Conservation (phyloP, 768 basidiomycete species). For the Postia placenta region DNA sequence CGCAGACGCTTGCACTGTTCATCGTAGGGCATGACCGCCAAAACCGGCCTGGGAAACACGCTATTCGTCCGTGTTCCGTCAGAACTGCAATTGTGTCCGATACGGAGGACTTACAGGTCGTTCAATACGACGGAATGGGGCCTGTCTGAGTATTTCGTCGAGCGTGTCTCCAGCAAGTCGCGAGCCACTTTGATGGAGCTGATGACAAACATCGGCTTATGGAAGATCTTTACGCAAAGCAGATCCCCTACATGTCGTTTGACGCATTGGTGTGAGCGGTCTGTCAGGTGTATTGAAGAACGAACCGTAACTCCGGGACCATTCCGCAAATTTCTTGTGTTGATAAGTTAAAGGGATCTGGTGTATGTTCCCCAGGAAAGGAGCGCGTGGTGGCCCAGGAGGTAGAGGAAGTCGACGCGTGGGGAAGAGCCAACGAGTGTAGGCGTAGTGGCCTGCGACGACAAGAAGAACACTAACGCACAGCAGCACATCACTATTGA, state of each 20-base stretch:
- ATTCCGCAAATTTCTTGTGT: slow-evolving; percentile 21
- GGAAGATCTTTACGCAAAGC: slow-evolving; percentile 14
- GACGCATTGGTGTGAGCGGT: slow-evolving; percentile 24
- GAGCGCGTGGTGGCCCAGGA: slow-evolving; percentile 25
- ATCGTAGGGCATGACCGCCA: slow-evolving; percentile 16
- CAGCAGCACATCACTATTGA: too few relatives aligned
- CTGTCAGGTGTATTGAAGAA: slow-evolving; percentile 8
- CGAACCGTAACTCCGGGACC: slow-evolving; percentile 23
- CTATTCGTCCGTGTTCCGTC: neutral
- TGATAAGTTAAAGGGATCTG: slow-evolving; percentile 21
- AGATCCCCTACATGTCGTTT: slow-evolving; percentile 20
- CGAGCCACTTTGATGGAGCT: slow-evolving; percentile 27
- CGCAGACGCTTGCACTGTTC: slow-evolving; percentile 24
- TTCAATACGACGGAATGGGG: slow-evolving; percentile 23
- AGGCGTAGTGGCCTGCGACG: neutral
- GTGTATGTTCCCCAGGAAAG: slow-evolving; percentile 26
- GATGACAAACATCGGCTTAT: slow-evolving; percentile 20
- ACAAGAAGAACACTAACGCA: neutral
- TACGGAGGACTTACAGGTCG: slow-evolving; percentile 19
- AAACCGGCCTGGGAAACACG: neutral
- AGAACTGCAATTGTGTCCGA: too few relatives aligned
- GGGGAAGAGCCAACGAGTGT: neutral
- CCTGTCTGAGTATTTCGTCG: slow-evolving; percentile 25
- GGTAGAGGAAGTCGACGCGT: slow-evolving; percentile 12
- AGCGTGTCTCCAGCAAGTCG: slow-evolving; percentile 29